These are phyloP conservation scores for barrel medic (Medicago truncatula) DNA, from an alignment of 306 rosid species.

Conservation along the genomic window MtrunA17r5.0-ANR NC_053048.1:51011501-51012000, in stretches of 20 bases:
- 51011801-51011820: background rate
- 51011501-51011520: background rate
- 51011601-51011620: conserved; percentile 57
- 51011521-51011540: conserved; percentile 13
- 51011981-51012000: conserved; percentile 39
- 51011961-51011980: background rate
- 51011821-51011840: conserved; percentile 43
- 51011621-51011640: conserved; percentile 50
- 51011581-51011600: conserved; percentile 46
- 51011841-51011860: conserved; percentile 8
- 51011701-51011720: conserved; percentile 35
- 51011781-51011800: conserved; percentile 6
- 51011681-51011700: conserved; percentile 40
- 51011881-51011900: conserved; percentile 2
- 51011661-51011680: conserved; percentile 63
- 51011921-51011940: conserved; percentile 45
- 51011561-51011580: conserved; percentile 41
- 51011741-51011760: conserved; percentile 21
- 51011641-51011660: conserved; percentile 59
- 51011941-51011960: conserved; percentile 48
- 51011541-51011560: conserved; percentile 47
- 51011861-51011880: conserved; percentile 1
- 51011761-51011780: background rate
- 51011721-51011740: conserved; percentile 41
- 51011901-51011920: background rate